These are phyloP conservation scores for Gypsophila paniculata DNA, from an alignment of 179 eudicot species.

Conservation along the genomic window DNA sequence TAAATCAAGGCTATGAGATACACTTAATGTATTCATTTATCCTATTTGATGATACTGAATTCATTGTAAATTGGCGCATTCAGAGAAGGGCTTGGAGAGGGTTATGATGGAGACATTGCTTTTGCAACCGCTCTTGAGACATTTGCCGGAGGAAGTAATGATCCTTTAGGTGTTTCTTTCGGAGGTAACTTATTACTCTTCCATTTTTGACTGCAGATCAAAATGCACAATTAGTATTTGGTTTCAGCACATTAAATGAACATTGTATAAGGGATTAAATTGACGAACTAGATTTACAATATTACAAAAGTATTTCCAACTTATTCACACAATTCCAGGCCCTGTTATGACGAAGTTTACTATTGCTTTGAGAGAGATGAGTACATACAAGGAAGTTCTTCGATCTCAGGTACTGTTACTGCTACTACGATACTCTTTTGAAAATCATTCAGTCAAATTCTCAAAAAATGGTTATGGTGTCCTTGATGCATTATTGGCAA, in stretches of 20 bases:
- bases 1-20: too few species aligned
- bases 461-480: background rate
- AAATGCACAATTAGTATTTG: background rate
- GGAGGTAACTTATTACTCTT: conserved; percentile 54
- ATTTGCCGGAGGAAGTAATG: conserved; percentile 69
- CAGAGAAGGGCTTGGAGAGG: conserved; percentile 97
- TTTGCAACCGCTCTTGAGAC: conserved; percentile 76
- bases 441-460: background rate
- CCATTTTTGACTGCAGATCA: conserved; percentile 2
- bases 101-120: conserved; percentile 72
- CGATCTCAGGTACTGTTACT: conserved; percentile 60
- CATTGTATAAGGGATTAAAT: background rate
- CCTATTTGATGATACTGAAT: too few species aligned
- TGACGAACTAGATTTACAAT: background rate
- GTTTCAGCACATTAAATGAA: background rate
- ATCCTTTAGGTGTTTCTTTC: conserved; percentile 63
- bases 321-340: conserved; percentile 38
- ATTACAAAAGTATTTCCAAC: background rate
- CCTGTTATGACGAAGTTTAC: conserved; percentile 82
- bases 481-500: background rate
- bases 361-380: conserved; percentile 73
- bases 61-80: background rate
- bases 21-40: too few species aligned
- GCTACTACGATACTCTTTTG: conserved; percentile 5
- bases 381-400: conserved; percentile 84